Percentiles rank a stretch among this genome's conserved stretches.
phyloP scores from a whole-genome alignment of 768 basidiomycete genomes.

The Kwoniella europaea region DNA sequence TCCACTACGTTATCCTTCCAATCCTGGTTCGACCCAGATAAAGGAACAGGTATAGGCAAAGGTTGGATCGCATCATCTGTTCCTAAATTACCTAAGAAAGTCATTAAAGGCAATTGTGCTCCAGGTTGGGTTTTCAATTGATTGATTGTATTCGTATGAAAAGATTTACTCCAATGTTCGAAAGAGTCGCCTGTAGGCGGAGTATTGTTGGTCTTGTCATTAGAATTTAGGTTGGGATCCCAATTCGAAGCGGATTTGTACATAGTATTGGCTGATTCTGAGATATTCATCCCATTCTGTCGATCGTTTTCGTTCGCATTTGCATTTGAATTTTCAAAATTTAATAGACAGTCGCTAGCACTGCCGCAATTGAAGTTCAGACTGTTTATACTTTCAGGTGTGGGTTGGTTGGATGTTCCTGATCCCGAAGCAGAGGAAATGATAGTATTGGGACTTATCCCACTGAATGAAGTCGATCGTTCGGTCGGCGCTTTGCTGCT shows the following conservation, averaged over 20 bases:
- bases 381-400: constrained; percentile 6
- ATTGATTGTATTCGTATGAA: background rate
- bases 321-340: background rate
- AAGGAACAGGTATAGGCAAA: constrained; percentile 6
- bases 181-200: background rate
- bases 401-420: background rate
- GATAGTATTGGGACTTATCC: constrained; percentile 12
- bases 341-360: background rate
- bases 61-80: constrained; percentile 8
- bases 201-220: background rate
- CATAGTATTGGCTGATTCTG: background rate
- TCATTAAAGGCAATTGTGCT: constrained; percentile 9
- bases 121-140: background rate
- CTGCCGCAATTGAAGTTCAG: background rate
- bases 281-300: background rate
- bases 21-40: background rate
- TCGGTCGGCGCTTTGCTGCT: background rate
- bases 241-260: background rate
- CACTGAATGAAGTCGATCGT: background rate
- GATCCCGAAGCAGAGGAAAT: background rate
- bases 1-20: background rate
- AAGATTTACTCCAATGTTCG: constrained; percentile 7
- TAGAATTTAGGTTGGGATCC: background rate
- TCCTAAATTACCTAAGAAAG: constrained; percentile 13
- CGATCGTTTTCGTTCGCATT: background rate